phyloP scores from a whole-genome alignment of 148 eudicot genomes.

The Polygonum maritimum region DNA sequence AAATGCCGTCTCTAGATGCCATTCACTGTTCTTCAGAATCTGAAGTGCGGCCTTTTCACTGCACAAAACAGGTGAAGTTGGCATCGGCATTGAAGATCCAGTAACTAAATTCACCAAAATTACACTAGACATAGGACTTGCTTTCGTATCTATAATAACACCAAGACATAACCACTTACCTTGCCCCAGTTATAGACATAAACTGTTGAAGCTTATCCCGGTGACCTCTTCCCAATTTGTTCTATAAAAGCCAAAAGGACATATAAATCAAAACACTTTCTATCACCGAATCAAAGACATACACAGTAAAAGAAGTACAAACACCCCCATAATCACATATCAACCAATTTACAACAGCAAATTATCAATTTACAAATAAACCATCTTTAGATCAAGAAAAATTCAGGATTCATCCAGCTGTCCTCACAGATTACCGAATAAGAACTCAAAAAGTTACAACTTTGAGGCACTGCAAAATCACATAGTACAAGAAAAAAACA shows the following conservation, averaged over 20 bases:
- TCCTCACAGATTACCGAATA: background rate
- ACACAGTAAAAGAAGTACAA: background rate
- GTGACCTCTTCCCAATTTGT: conserved; percentile 79
- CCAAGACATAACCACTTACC: conserved; percentile 26
- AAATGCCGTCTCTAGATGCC: conserved; percentile 88
- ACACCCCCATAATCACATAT: background rate
- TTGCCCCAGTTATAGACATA: conserved; percentile 69
- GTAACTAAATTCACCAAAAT: background rate
- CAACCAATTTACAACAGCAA: background rate
- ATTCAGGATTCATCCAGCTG: background rate
- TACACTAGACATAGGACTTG: background rate
- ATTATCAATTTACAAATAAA: background rate
- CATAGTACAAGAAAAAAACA: background rate
- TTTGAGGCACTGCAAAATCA: no score
- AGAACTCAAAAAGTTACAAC: background rate
- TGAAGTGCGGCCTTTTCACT: conserved; percentile 80
- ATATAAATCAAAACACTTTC: background rate
- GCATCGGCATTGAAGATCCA: background rate
- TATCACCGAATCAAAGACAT: background rate
- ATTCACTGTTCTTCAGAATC: conserved; percentile 69
- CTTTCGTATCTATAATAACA: background rate
- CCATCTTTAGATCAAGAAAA: background rate
- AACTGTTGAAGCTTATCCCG: conserved; percentile 91
- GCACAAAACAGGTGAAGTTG: conserved; percentile 16
- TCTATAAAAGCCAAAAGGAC: conserved; percentile 23